Evolutionary conservation across 768 basidiomycete genomes (phyloP).

Genomic region (Lactifluus piperatus): DNA sequence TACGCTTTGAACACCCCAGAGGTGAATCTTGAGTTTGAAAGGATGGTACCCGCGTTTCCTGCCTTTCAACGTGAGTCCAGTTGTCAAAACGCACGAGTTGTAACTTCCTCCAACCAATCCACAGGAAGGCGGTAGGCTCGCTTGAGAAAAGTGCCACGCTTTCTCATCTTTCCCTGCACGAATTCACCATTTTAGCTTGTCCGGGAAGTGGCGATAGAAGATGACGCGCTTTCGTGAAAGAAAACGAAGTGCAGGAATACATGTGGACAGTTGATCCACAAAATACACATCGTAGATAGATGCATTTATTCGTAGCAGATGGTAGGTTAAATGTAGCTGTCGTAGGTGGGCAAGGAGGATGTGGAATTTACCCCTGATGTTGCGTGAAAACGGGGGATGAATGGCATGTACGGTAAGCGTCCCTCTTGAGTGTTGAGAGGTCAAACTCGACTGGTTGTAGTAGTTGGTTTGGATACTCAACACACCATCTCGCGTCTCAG

Average conservation of each 20-base stretch:
- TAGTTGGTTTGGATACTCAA: neutral
- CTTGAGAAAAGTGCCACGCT: slow-evolving; percentile 48
- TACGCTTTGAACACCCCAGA: slow-evolving; percentile 68
- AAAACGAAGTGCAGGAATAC: slow-evolving; percentile 70
- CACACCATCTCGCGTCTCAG: slow-evolving; percentile 86
- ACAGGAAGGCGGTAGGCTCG: slow-evolving; percentile 78
- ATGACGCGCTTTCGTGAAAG: slow-evolving; percentile 71
- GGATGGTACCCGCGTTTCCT: slow-evolving; percentile 86
- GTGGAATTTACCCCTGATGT: slow-evolving; percentile 72
- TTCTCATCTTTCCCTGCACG: slow-evolving; percentile 43
- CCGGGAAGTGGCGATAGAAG: slow-evolving; percentile 98
- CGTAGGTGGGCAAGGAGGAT: slow-evolving; percentile 84
- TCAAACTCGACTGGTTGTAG: neutral
- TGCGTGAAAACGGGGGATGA: slow-evolving; percentile 69
- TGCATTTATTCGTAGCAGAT: slow-evolving; percentile 45
- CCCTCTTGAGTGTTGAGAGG: slow-evolving; percentile 46
- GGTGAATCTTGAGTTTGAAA: slow-evolving; percentile 90
- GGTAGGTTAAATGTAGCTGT: slow-evolving; percentile 71
- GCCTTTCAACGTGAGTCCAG: neutral
- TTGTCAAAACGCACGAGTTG: slow-evolving; percentile 56
- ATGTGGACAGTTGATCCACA: slow-evolving; percentile 92
- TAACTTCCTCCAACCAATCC: slow-evolving; percentile 83
- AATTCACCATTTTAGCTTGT: slow-evolving; percentile 72
- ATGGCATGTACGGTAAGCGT: slow-evolving; percentile 70
- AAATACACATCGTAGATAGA: slow-evolving; percentile 76